These are phyloP conservation scores for Candolleomyces aberdarensis DNA, from an alignment of 768 basidiomycete genomes.

Conservation along the genomic window DNA sequence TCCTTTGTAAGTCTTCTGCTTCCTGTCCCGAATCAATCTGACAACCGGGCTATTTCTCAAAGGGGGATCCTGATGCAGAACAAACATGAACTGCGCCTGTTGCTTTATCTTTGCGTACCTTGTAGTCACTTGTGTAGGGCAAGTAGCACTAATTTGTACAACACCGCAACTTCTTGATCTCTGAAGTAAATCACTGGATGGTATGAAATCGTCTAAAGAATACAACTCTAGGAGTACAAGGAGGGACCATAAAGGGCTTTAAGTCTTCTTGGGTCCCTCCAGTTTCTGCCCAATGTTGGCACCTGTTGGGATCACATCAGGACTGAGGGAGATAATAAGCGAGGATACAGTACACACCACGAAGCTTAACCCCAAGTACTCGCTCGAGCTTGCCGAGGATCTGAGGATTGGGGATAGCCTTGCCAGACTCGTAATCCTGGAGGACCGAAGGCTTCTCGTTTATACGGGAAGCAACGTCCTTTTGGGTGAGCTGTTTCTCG, in stretches of 20 bases:
- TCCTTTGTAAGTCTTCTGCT: constrained; percentile 61
- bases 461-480: constrained; percentile 88
- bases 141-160: not conserved
- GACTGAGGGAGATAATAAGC: not conserved
- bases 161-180: no score
- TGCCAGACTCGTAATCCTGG: constrained; percentile 87
- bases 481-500: constrained; percentile 81
- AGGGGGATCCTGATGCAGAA: constrained; percentile 14
- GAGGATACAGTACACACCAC: constrained; percentile 53
- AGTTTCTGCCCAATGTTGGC: constrained; percentile 84
- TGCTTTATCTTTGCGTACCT: not conserved
- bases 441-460: constrained; percentile 90
- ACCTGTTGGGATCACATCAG: constrained; percentile 38
- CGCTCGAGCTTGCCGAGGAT: constrained; percentile 90
- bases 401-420: constrained; percentile 83
- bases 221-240: constrained; percentile 2
- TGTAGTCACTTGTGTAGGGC: not conserved
- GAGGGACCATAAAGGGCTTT: constrained; percentile 3
- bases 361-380: constrained; percentile 79
- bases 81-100: not conserved
- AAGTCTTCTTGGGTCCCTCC: constrained; percentile 67
- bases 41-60: not conserved
- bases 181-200: not conserved
- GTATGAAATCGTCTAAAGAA: not conserved
- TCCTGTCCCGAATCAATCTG: not conserved